Evolutionary conservation across 2,329 filamentous ascomycete species (phyloP).

Genomic region (Stagonosporopsis vannaccii): DNA sequence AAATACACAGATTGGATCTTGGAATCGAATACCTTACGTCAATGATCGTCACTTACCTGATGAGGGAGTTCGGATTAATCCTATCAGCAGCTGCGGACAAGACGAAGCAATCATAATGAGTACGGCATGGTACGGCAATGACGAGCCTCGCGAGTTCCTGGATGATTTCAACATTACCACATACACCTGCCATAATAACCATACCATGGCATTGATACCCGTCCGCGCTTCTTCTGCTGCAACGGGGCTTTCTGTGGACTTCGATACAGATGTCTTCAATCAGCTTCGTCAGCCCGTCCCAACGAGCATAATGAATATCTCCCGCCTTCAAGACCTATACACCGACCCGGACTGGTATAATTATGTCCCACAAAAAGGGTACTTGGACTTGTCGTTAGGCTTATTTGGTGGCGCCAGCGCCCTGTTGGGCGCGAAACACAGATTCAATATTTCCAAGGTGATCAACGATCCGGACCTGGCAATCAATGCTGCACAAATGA

Average conservation of each 20-base stretch:
- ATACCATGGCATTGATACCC: not conserved
- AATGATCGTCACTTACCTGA: not conserved
- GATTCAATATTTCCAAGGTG: conserved; percentile 12
- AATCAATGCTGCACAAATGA: conserved; percentile 4
- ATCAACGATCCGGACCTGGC: conserved; percentile 5
- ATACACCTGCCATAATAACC: not conserved
- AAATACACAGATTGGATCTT: not conserved
- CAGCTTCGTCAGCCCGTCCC: not conserved
- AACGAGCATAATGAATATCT: not conserved
- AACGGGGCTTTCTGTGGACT: not conserved
- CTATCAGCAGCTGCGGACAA: not conserved
- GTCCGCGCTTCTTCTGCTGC: not conserved
- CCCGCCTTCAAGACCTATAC: not conserved
- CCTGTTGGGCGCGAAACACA: conserved; percentile 15
- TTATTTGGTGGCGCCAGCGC: not conserved
- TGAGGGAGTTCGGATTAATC: not conserved
- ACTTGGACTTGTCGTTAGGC: not conserved
- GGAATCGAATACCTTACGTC: not conserved
- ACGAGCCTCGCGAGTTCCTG: not conserved
- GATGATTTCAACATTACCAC: not conserved
- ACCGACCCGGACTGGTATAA: not conserved
- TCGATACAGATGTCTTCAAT: not conserved
- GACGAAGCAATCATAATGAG: not conserved
- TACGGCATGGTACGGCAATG: not conserved
- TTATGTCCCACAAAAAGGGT: not conserved